Percentiles rank a stretch among this genome's conserved stretches.
phyloP scores from a whole-genome alignment of 306 rosid genomes.

The Rosa lucieae region DNA sequence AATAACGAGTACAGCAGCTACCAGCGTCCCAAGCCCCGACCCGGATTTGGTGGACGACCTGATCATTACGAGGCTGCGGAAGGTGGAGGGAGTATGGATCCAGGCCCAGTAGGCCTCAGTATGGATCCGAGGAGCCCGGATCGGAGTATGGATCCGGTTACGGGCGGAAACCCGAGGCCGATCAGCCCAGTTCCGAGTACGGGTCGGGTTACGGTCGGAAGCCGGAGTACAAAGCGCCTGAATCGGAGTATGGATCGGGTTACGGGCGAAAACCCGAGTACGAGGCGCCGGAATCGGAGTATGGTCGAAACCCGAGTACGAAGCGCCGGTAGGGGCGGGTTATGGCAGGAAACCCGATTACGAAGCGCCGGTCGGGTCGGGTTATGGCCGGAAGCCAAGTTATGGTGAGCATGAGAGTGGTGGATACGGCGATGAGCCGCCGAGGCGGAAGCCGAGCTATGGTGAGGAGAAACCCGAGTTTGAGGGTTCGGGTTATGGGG shows the following conservation, averaged over 20 bases:
- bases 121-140: background rate
- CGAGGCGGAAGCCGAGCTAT: constrained; percentile 37
- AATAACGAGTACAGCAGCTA: constrained; percentile 72
- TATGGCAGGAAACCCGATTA: constrained; percentile 18
- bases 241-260: constrained; percentile 24
- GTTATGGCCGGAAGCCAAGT: constrained; percentile 22
- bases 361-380: constrained; percentile 16
- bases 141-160: constrained; percentile 17
- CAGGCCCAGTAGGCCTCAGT: constrained; percentile 16
- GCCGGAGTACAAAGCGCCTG: background rate
- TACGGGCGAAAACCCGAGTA: background rate
- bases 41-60: constrained; percentile 23
- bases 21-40: constrained; percentile 52
- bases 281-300: constrained; percentile 9
- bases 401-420: background rate
- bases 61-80: background rate
- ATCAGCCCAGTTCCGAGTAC: background rate
- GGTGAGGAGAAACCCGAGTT: constrained; percentile 29
- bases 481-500: constrained; percentile 25
- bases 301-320: constrained; percentile 4
- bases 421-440: background rate
- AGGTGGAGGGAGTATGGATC: constrained; percentile 25
- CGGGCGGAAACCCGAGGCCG: too few relatives aligned
- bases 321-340: constrained; percentile 7
- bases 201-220: constrained; percentile 21